Evolutionary conservation across 495 filamentous ascomycete genomes (phyloP).

Genomic region (Penicillium lividum): DNA sequence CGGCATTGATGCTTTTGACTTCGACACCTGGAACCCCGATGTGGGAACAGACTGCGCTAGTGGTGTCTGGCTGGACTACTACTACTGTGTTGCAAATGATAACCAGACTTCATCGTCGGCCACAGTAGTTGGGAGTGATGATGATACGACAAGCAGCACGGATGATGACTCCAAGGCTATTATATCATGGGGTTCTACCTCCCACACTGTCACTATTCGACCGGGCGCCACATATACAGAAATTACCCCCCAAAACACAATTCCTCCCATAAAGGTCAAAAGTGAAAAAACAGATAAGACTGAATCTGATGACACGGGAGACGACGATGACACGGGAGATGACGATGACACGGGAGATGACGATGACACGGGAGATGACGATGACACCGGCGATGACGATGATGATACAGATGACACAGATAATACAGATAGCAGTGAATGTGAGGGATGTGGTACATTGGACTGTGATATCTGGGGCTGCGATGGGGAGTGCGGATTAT

Average conservation of each 20-base stretch:
- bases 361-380: too few species aligned
- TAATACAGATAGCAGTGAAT: background rate
- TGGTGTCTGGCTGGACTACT: background rate
- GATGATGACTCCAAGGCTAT: background rate
- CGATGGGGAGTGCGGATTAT: background rate
- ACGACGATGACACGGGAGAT: too few species aligned
- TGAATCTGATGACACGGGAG: background rate
- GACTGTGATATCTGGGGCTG: background rate
- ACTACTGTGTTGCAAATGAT: background rate
- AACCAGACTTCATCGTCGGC: background rate
- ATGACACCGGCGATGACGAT: too few species aligned
- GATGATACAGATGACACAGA: too few species aligned
- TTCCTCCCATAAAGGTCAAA: slow-evolving; percentile 1
- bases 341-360: too few species aligned
- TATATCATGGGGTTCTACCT: background rate
- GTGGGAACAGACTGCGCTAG: slow-evolving; percentile 1
- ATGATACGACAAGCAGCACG: background rate
- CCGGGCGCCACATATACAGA: background rate
- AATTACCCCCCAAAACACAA: background rate
- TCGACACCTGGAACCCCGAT: background rate
- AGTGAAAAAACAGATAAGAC: background rate
- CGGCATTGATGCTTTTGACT: slow-evolving; percentile 1
- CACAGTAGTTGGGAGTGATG: background rate
- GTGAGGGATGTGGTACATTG: background rate
- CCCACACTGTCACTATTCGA: background rate